Base-by-base conservation (phyloP, 495 filamentous ascomycete species). In the Hypoxylon fuscum region DNA sequence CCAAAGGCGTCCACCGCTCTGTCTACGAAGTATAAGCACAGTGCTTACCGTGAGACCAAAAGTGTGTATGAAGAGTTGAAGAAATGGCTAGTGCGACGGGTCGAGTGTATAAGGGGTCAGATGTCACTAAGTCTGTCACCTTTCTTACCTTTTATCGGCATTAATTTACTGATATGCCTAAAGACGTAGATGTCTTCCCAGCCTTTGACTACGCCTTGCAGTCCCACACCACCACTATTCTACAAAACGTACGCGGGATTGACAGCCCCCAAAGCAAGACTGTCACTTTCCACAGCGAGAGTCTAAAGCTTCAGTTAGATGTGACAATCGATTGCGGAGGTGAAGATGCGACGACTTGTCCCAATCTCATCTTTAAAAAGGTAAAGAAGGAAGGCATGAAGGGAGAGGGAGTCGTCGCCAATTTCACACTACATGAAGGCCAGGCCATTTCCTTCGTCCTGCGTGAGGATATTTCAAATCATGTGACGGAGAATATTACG, bases 131-230 rank as follows among this genome's bases (percentile, higher is more conserved):
- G 79, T 82, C 51, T 31, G 46, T 40, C 15, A n/a, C 34, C 21
- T 23, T 7, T 46, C 11, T 2, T 21, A 9, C 8, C 22, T 5
- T 2, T 12, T 12, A 42, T 22, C 17, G 2, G n/a, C 11, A 3
- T 23, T 2, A 12, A 44, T 60, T 34, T 45, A 22, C 55, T 45
- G 31, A 52, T 20, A 31, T 20, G 8, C 23, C 12, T 38, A 0
- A 41, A 78, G 80, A 86, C 32, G 76, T 90, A 11, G 84, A 90
- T 57, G 66, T 91, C 11, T 90, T 90, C 52, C 88, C 88, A 4
- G 87, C 87, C 15, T 90, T 90, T 60, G 84, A 86, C 49, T 91
- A 90, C 70, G 88, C 86, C 3, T 76, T 73, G 18, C 86, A 83
- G 32, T 23, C 72, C 5, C 88, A 90, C 62, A 82, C 72, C 1